These are phyloP conservation scores for Leishmania turanica DNA, from an alignment of 208 protist species.

Conservation along the genomic window DNA sequence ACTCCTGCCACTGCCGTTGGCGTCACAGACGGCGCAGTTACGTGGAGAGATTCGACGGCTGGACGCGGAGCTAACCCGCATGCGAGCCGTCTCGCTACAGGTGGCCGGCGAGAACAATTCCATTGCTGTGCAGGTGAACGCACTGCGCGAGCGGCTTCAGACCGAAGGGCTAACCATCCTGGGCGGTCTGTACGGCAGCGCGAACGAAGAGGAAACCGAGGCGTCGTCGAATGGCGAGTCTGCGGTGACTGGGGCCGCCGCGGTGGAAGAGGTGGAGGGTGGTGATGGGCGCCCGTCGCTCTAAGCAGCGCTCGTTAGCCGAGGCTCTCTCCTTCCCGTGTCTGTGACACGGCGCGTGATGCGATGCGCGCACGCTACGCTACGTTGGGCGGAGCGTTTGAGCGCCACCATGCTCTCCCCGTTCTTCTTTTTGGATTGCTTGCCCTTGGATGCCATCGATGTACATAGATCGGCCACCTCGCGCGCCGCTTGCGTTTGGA, in stretches of 20 bases:
- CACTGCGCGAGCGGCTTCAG: constrained; percentile 50
- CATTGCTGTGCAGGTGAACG: constrained; percentile 58
- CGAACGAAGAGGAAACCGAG: not conserved
- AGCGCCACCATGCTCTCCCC: not conserved
- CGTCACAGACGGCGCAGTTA: constrained; percentile 30
- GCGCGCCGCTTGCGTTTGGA: not conserved
- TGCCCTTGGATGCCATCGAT: constrained; percentile 3
- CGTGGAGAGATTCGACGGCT: constrained; percentile 59
- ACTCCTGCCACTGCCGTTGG: constrained; percentile 10
- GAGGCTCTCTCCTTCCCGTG: not conserved
- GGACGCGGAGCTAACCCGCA: constrained; percentile 53
- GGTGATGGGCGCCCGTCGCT: not conserved
- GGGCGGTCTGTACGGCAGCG: constrained; percentile 40
- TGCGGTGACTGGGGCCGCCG: not conserved
- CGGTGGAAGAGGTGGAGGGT: not conserved
- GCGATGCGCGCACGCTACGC: not conserved
- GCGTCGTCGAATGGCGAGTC: not conserved
- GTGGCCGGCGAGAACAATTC: constrained; percentile 57
- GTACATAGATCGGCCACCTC: not conserved
- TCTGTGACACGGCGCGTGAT: not conserved
- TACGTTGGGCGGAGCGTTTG: not conserved
- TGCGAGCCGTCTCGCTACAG: constrained; percentile 49
- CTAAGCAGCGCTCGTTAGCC: not conserved
- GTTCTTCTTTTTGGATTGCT: constrained; percentile 22
- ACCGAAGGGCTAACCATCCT: constrained; percentile 60